Conservation (phyloP, 306 rosid species). For the Fragaria ananassa region DNA sequence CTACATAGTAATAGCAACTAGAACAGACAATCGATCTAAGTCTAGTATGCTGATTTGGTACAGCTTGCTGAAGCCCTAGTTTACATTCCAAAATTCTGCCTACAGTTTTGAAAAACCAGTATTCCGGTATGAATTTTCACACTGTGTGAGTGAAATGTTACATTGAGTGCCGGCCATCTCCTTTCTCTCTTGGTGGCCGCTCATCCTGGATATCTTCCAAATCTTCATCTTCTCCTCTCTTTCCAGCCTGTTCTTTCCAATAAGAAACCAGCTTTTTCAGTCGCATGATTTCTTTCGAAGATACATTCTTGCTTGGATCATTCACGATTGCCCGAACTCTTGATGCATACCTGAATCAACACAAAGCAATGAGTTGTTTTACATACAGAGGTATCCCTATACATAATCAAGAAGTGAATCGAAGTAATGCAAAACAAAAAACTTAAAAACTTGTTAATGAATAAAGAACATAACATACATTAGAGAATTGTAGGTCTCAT, state of each 20-base stretch:
- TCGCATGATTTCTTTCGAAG: constrained; percentile 81
- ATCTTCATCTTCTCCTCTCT: constrained; percentile 74
- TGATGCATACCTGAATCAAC: constrained; percentile 70
- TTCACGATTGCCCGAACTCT: constrained; percentile 88
- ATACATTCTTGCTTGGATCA: constrained; percentile 82
- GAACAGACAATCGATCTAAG: background rate
- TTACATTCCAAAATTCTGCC: constrained; percentile 9
- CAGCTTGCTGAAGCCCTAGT: background rate
- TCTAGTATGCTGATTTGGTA: background rate
- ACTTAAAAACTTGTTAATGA: background rate
- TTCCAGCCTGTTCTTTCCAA: constrained; percentile 98
- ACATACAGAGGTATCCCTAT: background rate
- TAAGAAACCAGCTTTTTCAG: constrained; percentile 68
- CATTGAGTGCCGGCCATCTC: constrained; percentile 69
- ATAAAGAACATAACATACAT: constrained; percentile 41
- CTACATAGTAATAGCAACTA: background rate
- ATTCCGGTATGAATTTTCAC: background rate
- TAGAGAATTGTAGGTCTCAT: constrained; percentile 87
- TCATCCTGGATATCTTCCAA: constrained; percentile 80
- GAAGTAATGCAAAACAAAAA: background rate
- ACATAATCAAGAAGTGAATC: background rate
- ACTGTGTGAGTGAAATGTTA: constrained; percentile 16
- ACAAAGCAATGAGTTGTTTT: background rate
- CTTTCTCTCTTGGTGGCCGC: constrained; percentile 51
- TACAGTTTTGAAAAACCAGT: background rate